Base-by-base conservation (phyloP, 352 stramenopile species). In the Globisporangium radiosum region DNA sequence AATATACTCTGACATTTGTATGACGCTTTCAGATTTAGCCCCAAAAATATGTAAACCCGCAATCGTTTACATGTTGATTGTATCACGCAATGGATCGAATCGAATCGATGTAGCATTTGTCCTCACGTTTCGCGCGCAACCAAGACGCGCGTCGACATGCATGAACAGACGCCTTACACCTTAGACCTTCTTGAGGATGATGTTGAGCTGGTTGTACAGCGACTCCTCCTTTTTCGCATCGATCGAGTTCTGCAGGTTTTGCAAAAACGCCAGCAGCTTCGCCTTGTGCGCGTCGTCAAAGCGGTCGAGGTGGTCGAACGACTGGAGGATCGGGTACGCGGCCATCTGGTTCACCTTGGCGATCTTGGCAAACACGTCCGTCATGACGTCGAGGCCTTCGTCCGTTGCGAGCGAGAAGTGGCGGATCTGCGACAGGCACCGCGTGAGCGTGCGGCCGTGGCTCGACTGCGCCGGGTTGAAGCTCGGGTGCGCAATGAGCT, bases 271-370 rank as follows among this genome's bases (percentile, higher is more conserved):
- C 44, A 78, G 62, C 44, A 90, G 54, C 60, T 85, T 88, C 40
- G 7, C 11, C 63, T 87, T 82, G 7, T 76, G 87, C 9, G 55
- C 75, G 7, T 78, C 75, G 14, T 87, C 71, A 53, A 93, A 93
- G 38, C 78, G 72, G 33, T 84, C 75, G 13, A 94, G 48, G 69
- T 92, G 80, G 57, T 90, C 84, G 54, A 94, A 94, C 62, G 75
- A 86, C 64, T 84, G 76, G 62, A 94, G 52, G 62, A 94, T 74
- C 51, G 84, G 74, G 57, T 94, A 93, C 54, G 76, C 81, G 42
- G 81, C 85, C 81, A 90, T 92, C 60, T 94, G 78, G 71, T 92
- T 94, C 57, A 90, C 75, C 68, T 91, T 93, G 55, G 81, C 84
- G 33, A 91, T 86, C 66, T 87, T 88, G 10, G 66, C 68, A 62